Evolutionary conservation across 805 yeast species (phyloP).

Genomic region (Priceomyces castillae): DNA sequence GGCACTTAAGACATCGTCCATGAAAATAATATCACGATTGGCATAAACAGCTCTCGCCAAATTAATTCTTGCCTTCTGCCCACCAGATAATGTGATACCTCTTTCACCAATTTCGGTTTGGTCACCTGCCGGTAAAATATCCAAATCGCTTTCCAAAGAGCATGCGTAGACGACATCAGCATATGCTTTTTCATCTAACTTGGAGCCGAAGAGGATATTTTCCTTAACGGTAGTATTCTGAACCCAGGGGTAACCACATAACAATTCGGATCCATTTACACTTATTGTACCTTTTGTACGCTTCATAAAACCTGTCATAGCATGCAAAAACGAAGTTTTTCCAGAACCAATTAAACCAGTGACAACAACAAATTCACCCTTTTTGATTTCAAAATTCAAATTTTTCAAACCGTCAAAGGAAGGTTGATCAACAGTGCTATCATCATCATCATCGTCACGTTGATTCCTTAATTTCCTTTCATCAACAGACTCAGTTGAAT

Average conservation of each 20-base stretch:
- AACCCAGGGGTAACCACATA: slow-evolving; percentile 38
- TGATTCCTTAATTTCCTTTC: too few relatives aligned
- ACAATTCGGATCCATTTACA: slow-evolving; percentile 27
- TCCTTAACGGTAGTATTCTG: slow-evolving; percentile 34
- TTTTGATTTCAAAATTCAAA: slow-evolving; percentile 22
- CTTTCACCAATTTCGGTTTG: slow-evolving; percentile 37
- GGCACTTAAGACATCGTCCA: slow-evolving; percentile 37
- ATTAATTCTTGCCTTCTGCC: slow-evolving; percentile 36
- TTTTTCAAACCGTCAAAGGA: slow-evolving; percentile 28
- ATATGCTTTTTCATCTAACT: slow-evolving; percentile 21
- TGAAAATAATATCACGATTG: slow-evolving; percentile 25
- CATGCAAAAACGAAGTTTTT: slow-evolving; percentile 35
- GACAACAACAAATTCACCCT: slow-evolving; percentile 35
- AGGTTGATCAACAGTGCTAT: slow-evolving; percentile 14
- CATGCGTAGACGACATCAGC: slow-evolving; percentile 27
- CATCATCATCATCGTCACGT: slow-evolving; percentile 8
- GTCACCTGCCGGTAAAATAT: slow-evolving; percentile 34
- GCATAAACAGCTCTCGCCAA: slow-evolving; percentile 38
- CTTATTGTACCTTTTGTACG: slow-evolving; percentile 26
- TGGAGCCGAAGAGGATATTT: slow-evolving; percentile 30
- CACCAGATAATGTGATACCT: slow-evolving; percentile 38
- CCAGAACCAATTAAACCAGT: slow-evolving; percentile 40
- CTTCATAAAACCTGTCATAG: slow-evolving; percentile 38
- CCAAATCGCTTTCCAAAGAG: slow-evolving; percentile 31
- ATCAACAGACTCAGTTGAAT: background rate